Base-by-base conservation (phyloP, 345 rosid species). In the Ceriops tagal region DNA sequence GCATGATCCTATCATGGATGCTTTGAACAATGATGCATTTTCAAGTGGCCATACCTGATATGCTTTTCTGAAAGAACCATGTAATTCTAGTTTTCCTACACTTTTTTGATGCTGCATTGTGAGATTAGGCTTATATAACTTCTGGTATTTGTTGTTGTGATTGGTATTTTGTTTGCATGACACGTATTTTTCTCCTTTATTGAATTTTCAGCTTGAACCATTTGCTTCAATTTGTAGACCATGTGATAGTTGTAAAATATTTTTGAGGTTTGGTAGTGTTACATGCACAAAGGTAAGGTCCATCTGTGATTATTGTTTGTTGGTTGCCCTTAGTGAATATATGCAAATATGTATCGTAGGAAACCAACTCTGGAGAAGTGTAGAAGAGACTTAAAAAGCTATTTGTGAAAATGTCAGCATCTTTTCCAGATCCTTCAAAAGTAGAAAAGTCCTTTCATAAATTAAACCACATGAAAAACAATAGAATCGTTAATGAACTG, bases 391-490 rank as follows among this genome's bases (percentile, higher is more conserved):
- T 78, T 7, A 84, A 77, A 68, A 73, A 68, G 70, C 80, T 69
- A 68, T 82, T 87, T 58, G 59, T 67, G 71, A 91, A 86, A 80
- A 85, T 93, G 89, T 88, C 97, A 72, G 78, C 88, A 51, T 86
- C 74, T 70, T 93, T 91, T 79, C 83, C 83, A 59, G 93, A 91
- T 78, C 88, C 91, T 64, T 79, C 78, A 47, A 84, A 86, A 80
- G 92, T 97, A 61, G 89, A 83, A 78, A 90, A 80, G 47, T 81
- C 78, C 79, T 88, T 91, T 80, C 70, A 84, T 74, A 86, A 80
- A 67, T 71, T 93, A 81, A 86, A 80, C 68, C 83, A 82, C 75
- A 75, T 85, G 86, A 87, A 84, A 69, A 96, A 91, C 64, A 68
- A 78, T 57, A 73, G 78, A 53, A 82, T 87, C 70, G 86, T 91